Percentiles rank a stretch among this genome's conserved stretches.
phyloP scores from a whole-genome alignment of 2,329 filamentous ascomycete species.

The Verticillium longisporum region DNA sequence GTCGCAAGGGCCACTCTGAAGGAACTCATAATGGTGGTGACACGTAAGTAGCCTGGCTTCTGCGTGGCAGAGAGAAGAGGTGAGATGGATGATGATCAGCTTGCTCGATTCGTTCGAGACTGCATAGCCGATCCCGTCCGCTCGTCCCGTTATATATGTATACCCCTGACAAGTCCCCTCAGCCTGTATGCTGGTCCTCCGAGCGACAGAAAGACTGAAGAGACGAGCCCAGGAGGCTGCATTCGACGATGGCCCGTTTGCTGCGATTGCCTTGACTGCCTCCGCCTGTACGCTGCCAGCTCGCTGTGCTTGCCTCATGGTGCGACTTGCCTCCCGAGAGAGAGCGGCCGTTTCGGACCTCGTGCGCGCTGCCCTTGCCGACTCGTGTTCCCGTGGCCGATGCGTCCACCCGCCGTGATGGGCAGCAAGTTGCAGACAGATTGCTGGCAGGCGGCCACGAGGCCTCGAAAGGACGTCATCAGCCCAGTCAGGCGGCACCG shows the following conservation, averaged over 20 bases:
- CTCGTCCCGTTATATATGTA: neutral
- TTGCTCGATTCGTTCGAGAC: neutral
- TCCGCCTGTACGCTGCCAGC: neutral
- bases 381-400: neutral
- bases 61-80: neutral
- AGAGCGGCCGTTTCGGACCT: neutral
- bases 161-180: neutral
- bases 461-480: neutral
- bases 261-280: neutral
- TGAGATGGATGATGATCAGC: neutral
- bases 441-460: neutral
- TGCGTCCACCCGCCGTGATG: neutral
- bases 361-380: neutral
- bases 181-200: neutral
- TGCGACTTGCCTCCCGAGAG: neutral
- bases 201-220: no score
- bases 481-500: neutral
- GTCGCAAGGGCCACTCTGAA: neutral
- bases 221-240: neutral
- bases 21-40: neutral
- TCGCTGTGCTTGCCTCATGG: neutral
- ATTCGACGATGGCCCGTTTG: neutral
- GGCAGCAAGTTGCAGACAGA: neutral
- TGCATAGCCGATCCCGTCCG: neutral
- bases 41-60: neutral